Evolutionary conservation across 352 stramenopile genomes (phyloP).

Genomic region (Phytophthora macrochlamydospora): DNA sequence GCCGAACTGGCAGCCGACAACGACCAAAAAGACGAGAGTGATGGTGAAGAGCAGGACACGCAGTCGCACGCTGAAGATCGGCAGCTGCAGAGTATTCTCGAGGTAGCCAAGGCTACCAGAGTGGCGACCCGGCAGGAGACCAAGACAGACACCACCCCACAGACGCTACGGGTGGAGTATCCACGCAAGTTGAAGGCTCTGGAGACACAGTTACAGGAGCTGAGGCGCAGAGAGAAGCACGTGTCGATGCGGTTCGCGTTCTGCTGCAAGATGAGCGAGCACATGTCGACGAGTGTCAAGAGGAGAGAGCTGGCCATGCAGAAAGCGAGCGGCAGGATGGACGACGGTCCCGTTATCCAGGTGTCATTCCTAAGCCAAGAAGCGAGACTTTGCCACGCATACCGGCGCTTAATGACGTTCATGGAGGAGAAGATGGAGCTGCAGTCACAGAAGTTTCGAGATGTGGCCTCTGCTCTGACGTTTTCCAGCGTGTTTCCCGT

Average conservation of each 20-base stretch:
- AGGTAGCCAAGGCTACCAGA: slow-evolving; percentile 32
- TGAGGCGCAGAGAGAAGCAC: slow-evolving; percentile 31
- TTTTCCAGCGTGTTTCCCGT: slow-evolving; percentile 49
- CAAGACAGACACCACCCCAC: not conserved
- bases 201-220: slow-evolving; percentile 44
- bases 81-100: slow-evolving; percentile 33
- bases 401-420: slow-evolving; percentile 39
- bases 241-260: slow-evolving; percentile 52
- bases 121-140: not conserved
- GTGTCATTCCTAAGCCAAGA: slow-evolving; percentile 40
- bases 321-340: slow-evolving; percentile 8
- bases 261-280: slow-evolving; percentile 59
- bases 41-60: too few relatives aligned
- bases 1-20: slow-evolving; percentile 9
- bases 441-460: slow-evolving; percentile 31
- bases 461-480: slow-evolving; percentile 32
- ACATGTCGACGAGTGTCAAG: slow-evolving; percentile 34
- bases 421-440: slow-evolving; percentile 35
- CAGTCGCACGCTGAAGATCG: not conserved
- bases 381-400: slow-evolving; percentile 37
- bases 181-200: slow-evolving; percentile 51
- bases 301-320: slow-evolving; percentile 19
- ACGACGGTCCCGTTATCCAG: slow-evolving; percentile 31
- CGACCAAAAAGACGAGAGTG: not conserved
- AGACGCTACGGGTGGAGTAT: slow-evolving; percentile 41